Conservation (phyloP, 768 basidiomycete species). For the Suillus lakei region DNA sequence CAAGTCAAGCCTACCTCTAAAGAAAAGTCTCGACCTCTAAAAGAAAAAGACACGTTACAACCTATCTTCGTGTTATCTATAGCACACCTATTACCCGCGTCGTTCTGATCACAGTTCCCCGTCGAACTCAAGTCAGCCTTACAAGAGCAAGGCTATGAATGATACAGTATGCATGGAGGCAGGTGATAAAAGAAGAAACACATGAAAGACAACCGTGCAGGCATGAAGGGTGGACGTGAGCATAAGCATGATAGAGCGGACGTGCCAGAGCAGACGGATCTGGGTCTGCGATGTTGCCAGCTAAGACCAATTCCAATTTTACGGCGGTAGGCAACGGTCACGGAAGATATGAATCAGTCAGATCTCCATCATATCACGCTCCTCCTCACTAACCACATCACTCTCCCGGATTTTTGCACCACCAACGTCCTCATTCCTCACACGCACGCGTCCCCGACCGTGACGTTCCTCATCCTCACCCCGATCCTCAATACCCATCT, state of each 20-base stretch:
- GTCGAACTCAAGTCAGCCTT: too few relatives aligned
- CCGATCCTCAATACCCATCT: neutral
- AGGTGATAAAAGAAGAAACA: neutral
- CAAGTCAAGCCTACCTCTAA: too few relatives aligned
- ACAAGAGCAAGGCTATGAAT: neutral
- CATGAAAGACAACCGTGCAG: neutral
- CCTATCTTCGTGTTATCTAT: too few relatives aligned
- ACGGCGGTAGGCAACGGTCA: neutral
- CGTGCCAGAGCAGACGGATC: neutral
- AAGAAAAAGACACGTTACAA: too few relatives aligned
- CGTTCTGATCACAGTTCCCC: too few relatives aligned
- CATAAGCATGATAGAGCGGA: neutral
- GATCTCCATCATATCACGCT: constrained; percentile 3
- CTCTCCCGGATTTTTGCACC: neutral
- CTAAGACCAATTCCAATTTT: neutral
- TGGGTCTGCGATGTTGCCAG: neutral
- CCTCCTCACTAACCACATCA: neutral
- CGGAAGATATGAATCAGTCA: neutral
- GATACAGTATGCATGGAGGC: constrained; percentile 5
- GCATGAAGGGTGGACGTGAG: neutral
- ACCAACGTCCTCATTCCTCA: neutral
- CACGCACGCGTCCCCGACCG: constrained; percentile 1
- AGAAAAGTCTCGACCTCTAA: too few relatives aligned
- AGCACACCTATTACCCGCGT: too few relatives aligned
- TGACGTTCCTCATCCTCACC: neutral